Percentiles rank a stretch among this genome's conserved stretches.
phyloP scores from a whole-genome alignment of 176 grass and related monocot genomes.

The Olyra latifolia region DNA sequence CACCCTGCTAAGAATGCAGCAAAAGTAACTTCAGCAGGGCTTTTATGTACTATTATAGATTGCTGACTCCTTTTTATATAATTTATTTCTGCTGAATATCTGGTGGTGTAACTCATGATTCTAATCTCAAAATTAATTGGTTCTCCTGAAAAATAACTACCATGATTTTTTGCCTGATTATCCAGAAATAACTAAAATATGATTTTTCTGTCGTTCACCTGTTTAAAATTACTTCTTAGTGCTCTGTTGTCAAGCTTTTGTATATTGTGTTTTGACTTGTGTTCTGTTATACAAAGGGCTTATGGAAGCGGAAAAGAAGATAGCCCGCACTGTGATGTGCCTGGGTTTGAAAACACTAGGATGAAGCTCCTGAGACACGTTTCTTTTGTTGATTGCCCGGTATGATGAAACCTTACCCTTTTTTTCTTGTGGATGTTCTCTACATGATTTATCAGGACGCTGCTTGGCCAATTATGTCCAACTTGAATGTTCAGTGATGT shows the following conservation, averaged over 20 bases:
- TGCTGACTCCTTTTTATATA: background rate
- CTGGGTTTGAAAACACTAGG: slow-evolving; percentile 87
- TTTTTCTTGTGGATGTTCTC: background rate
- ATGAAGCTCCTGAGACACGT: slow-evolving; percentile 97
- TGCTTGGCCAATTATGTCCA: background rate
- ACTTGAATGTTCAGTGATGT: background rate
- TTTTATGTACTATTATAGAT: background rate
- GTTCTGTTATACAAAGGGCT: slow-evolving; percentile 55
- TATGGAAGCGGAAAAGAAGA: slow-evolving; percentile 99
- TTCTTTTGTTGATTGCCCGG: slow-evolving; percentile 96
- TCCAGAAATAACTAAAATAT: background rate
- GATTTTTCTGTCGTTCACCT: background rate
- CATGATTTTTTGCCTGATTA: background rate
- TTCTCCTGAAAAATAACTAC: background rate
- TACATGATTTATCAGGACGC: background rate
- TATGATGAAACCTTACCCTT: slow-evolving; percentile 32
- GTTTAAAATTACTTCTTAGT: background rate
- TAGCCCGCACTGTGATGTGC: slow-evolving; percentile 75
- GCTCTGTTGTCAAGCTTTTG: background rate
- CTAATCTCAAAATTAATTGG: background rate
- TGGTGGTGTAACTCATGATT: background rate
- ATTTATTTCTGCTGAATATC: slow-evolving; percentile 28
- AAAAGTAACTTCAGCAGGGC: background rate
- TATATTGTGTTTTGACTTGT: background rate
- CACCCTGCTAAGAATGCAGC: background rate